These are phyloP conservation scores for Venturiaceae sp. DNA, from an alignment of 2,329 filamentous ascomycete genomes.

Conservation along the genomic window DNA sequence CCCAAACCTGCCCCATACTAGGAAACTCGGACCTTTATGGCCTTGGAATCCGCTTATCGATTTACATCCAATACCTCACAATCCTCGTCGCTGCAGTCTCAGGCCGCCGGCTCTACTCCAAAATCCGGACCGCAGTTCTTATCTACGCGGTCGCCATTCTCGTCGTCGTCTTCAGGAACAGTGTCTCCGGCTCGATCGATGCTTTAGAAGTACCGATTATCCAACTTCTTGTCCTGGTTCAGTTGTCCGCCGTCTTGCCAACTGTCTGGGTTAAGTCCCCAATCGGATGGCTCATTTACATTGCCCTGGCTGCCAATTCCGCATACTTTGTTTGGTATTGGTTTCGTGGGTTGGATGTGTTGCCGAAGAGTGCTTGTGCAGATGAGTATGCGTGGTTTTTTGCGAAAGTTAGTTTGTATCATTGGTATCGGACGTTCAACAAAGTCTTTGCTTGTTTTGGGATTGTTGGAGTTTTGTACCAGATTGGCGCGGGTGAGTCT, in stretches of 20 bases:
- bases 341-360: background rate
- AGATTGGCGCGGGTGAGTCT: background rate
- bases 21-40: background rate
- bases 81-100: background rate
- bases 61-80: background rate
- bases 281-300: background rate
- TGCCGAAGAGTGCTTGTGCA: background rate
- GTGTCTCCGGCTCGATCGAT: background rate
- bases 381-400: background rate
- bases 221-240: background rate
- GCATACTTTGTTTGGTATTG: background rate
- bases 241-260: background rate
- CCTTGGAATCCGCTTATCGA: background rate
- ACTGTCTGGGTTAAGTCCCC: background rate
- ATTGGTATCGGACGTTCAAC: background rate
- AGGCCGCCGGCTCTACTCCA: background rate
- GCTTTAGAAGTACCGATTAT: background rate
- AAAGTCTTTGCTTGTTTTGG: background rate
- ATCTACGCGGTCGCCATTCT: background rate
- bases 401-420: background rate
- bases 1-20: background rate
- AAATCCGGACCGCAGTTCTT: background rate
- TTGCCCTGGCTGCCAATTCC: background rate
- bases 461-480: background rate
- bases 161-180: background rate